Conservation (phyloP, 176 grass and related monocot species). For the Zizania latifolia region DNA sequence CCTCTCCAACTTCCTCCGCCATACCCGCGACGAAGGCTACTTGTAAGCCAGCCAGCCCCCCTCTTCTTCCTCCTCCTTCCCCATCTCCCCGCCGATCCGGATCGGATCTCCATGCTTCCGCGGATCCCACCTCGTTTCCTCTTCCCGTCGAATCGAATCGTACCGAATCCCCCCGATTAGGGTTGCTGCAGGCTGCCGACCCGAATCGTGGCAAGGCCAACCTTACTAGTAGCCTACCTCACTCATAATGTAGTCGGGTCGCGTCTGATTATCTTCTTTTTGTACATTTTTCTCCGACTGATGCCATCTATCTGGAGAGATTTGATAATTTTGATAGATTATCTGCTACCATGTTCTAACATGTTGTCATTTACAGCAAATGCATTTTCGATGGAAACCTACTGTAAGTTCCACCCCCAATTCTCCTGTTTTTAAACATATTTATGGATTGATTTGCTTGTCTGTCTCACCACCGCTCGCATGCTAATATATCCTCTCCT, state of each 20-base stretch:
- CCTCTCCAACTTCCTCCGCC: constrained; percentile 57
- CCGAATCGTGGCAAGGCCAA: not conserved
- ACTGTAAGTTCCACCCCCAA: constrained; percentile 50
- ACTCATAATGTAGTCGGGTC: no score
- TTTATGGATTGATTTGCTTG: not conserved
- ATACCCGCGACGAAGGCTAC: constrained; percentile 74
- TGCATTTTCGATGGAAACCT: constrained; percentile 80
- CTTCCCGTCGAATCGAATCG: not conserved
- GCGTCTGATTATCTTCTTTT: not conserved
- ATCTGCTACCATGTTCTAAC: not conserved
- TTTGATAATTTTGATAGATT: no score
- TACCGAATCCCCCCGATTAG: not conserved
- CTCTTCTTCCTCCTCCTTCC: not conserved
- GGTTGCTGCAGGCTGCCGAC: not conserved
- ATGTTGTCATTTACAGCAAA: constrained; percentile 46
- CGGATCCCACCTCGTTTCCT: not conserved
- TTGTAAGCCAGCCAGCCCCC: constrained; percentile 30
- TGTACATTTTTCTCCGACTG: not conserved
- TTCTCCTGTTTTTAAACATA: constrained; percentile 1
- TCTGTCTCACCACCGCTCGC: not conserved
- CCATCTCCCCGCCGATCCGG: not conserved
- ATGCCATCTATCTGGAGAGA: no score
- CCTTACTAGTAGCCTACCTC: no score
- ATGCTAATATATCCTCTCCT: not conserved
- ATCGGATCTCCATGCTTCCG: not conserved